Conservation (phyloP, 2,329 filamentous ascomycete species). For the Orbilia ellipsospora region DNA sequence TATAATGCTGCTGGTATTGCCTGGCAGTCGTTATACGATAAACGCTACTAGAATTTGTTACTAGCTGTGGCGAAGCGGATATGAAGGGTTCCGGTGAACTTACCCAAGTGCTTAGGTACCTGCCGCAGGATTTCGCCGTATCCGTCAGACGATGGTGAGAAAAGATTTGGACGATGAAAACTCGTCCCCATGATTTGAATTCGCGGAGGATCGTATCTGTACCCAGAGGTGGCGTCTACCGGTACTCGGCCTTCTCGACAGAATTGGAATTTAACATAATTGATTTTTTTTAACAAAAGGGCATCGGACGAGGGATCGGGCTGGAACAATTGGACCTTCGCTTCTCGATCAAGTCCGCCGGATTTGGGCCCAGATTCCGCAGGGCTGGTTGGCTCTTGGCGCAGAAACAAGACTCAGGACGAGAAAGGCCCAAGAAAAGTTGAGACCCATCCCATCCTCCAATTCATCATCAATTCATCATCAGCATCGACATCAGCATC, state of each 20-base stretch:
- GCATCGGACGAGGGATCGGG: background rate
- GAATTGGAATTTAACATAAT: too few relatives aligned
- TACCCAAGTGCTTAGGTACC: too few relatives aligned
- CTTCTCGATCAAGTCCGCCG: constrained; percentile 35
- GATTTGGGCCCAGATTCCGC: constrained; percentile 22
- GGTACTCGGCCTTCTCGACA: constrained; percentile 26
- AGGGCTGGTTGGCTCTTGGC: constrained; percentile 41
- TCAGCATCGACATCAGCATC: too few relatives aligned
- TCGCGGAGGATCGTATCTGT: background rate
- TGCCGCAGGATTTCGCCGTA: too few relatives aligned
- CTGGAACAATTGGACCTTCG: constrained; percentile 37
- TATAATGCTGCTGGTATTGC: too few relatives aligned
- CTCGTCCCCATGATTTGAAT: background rate
- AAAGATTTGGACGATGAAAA: background rate
- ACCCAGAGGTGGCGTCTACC: background rate
- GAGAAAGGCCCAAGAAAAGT: constrained; percentile 51
- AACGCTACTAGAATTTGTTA: too few relatives aligned
- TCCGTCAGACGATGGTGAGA: too few relatives aligned
- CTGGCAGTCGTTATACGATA: too few relatives aligned
- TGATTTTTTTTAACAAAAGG: too few relatives aligned
- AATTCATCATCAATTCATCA: constrained; percentile 21
- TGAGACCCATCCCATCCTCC: constrained; percentile 15
- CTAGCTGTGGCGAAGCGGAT: too few relatives aligned
- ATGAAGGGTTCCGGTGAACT: too few relatives aligned
- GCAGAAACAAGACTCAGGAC: constrained; percentile 55